These are phyloP conservation scores for Neurospora cerealis DNA, from an alignment of 495 filamentous ascomycete genomes.

Conservation along the genomic window DNA sequence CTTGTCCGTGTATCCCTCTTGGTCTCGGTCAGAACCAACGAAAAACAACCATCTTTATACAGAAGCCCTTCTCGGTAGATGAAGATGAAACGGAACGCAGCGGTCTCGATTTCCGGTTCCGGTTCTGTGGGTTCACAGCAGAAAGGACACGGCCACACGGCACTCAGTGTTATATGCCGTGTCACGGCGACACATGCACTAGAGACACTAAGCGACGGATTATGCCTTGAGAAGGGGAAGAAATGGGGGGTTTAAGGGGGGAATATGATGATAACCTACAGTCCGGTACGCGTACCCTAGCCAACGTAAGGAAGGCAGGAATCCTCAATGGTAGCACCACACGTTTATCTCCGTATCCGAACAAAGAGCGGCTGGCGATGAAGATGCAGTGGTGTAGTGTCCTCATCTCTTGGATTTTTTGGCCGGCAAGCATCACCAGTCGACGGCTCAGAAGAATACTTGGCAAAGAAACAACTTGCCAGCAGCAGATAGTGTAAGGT, in stretches of 20 bases:
- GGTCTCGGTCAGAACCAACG: background rate
- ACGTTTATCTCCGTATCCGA: background rate
- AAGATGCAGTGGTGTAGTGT: background rate
- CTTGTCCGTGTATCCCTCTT: background rate
- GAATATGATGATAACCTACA: background rate
- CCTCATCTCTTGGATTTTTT: background rate
- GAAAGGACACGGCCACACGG: background rate
- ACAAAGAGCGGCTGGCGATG: background rate
- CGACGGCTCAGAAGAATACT: background rate
- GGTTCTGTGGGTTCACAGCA: background rate
- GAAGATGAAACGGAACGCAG: background rate
- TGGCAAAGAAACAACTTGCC: background rate
- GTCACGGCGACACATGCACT: background rate
- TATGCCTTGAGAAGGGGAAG: background rate
- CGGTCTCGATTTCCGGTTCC: background rate
- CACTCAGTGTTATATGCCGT: background rate
- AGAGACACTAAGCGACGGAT: background rate
- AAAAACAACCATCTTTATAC: background rate
- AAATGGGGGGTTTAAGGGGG: background rate
- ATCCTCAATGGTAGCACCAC: background rate
- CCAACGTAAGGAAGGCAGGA: background rate
- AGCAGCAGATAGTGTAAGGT: background rate
- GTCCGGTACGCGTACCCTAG: background rate
- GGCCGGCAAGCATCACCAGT: background rate
- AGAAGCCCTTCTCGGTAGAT: background rate